A percentile compares a stretch with the other conserved stretches of the same genome.
phyloP scores from a whole-genome alignment of 2,329 filamentous ascomycete genomes.

The Aspergillus sp. region DNA sequence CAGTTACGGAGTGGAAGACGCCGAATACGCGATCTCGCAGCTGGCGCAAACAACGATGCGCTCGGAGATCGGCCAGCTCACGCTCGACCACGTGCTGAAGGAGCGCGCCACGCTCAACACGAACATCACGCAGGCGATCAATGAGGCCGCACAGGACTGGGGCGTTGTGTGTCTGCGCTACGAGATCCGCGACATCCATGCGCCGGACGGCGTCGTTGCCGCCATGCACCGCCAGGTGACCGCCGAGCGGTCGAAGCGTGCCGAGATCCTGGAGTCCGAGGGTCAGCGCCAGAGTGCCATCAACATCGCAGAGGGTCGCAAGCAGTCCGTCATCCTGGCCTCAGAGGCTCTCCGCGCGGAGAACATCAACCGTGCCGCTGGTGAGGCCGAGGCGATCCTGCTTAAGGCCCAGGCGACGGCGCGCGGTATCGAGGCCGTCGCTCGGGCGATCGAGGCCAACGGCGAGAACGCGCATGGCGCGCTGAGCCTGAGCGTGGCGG shows the following conservation, averaged over 20 bases:
- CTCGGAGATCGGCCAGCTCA: constrained; percentile 93
- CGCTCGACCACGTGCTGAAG: constrained; percentile 95
- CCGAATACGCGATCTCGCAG: constrained; percentile 97
- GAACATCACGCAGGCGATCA: constrained; percentile 98
- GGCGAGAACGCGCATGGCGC: constrained; percentile 75
- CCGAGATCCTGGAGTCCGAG: constrained; percentile 95
- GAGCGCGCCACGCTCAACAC: constrained; percentile 94
- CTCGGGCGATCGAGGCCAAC: constrained; percentile 69
- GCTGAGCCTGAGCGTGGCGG: constrained; percentile 82
- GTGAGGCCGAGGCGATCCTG: constrained; percentile 91
- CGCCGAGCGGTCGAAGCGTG: constrained; percentile 93
- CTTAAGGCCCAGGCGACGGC: constrained; percentile 85
- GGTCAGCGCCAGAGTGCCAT: constrained; percentile 96
- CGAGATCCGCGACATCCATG: constrained; percentile 97
- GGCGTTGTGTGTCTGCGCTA: constrained; percentile 94
- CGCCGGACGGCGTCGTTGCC: constrained; percentile 85
- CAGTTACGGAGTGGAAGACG: constrained; percentile 96
- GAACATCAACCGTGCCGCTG: constrained; percentile 86
- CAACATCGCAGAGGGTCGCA: constrained; percentile 96
- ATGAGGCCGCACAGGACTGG: constrained; percentile 96
- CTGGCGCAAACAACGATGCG: constrained; percentile 99
- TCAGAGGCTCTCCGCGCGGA: constrained; percentile 88
- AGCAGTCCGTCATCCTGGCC: constrained; percentile 94
- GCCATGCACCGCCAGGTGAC: constrained; percentile 99
- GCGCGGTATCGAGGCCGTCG: constrained; percentile 81